Evolutionary conservation across 2,329 filamentous ascomycete genomes (phyloP).

Genomic region (Pseudogymnoascus sp.): DNA sequence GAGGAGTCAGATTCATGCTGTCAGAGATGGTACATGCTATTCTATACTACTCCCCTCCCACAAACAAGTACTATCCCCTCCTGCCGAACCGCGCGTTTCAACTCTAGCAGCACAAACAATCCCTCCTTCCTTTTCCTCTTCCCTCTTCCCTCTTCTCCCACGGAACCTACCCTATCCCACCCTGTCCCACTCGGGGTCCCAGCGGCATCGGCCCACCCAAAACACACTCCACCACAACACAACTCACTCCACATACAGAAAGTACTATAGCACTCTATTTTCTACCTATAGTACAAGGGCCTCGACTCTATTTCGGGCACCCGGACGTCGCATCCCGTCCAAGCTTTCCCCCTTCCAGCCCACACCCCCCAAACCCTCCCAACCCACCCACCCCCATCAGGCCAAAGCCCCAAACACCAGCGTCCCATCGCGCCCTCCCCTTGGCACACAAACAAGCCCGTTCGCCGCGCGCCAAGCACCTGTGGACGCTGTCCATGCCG

Average conservation of each 20-base stretch:
- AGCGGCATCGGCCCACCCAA: not conserved
- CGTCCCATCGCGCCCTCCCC: slow-evolving; percentile 1
- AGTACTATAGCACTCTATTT: not conserved
- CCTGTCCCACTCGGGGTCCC: not conserved
- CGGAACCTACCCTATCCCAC: no score
- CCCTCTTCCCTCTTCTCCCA: no score
- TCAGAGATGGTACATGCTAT: not conserved
- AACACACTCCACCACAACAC: no score
- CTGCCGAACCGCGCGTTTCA: not conserved
- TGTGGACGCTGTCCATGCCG: not conserved
- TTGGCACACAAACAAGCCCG: not conserved
- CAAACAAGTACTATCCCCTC: not conserved
- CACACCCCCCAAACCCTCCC: not conserved
- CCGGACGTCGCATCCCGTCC: not conserved
- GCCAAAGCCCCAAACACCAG: not conserved
- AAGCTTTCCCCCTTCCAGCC: not conserved
- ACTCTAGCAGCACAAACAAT: not conserved
- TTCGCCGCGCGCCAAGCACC: not conserved
- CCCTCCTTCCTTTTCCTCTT: not conserved
- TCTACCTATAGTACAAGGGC: not conserved
- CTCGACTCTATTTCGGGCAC: not conserved
- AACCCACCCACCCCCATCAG: not conserved
- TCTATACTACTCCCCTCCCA: not conserved
- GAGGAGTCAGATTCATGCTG: not conserved
- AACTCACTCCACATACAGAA: not conserved